phyloP scores from a whole-genome alignment of 208 protist species.

The Porcisia hertigi region DNA sequence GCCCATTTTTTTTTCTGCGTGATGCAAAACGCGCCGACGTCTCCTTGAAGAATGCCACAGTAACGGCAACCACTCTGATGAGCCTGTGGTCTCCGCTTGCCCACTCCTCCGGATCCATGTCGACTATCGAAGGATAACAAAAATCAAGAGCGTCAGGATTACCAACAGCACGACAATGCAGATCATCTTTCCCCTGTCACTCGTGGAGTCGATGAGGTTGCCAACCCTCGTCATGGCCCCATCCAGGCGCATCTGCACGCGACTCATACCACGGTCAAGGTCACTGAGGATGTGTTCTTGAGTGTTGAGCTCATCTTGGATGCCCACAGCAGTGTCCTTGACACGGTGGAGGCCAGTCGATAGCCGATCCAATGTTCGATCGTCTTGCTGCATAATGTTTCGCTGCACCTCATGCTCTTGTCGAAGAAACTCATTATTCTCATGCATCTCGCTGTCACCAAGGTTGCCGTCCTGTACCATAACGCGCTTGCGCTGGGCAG shows the following conservation, averaged over 20 bases:
- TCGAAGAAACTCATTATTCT: constrained; percentile 69
- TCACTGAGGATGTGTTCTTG: constrained; percentile 80
- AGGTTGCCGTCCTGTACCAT: constrained; percentile 23
- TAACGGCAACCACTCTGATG: neutral
- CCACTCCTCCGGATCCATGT: neutral
- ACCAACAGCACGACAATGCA: constrained; percentile 77
- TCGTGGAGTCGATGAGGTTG: constrained; percentile 75
- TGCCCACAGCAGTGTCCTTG: constrained; percentile 68
- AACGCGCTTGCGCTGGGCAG: constrained; percentile 41
- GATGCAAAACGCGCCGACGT: neutral
- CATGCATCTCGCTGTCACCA: constrained; percentile 27
- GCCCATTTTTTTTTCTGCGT: neutral
- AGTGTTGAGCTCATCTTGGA: constrained; percentile 80
- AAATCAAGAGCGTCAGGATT: constrained; percentile 68
- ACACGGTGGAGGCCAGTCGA: constrained; percentile 67
- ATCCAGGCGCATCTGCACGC: constrained; percentile 70
- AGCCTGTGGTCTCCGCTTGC: neutral
- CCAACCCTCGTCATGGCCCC: constrained; percentile 75
- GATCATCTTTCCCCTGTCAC: constrained; percentile 78
- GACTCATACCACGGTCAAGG: constrained; percentile 75
- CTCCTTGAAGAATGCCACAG: neutral
- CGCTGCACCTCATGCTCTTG: constrained; percentile 72
- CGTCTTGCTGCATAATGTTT: constrained; percentile 63
- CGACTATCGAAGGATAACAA: constrained; percentile 30
- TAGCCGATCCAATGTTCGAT: constrained; percentile 72